A percentile compares a stretch with the other conserved stretches of the same genome.
Conservation (phyloP, 2,329 filamentous ascomycete genomes). For the Talaromyces islandicus region DNA sequence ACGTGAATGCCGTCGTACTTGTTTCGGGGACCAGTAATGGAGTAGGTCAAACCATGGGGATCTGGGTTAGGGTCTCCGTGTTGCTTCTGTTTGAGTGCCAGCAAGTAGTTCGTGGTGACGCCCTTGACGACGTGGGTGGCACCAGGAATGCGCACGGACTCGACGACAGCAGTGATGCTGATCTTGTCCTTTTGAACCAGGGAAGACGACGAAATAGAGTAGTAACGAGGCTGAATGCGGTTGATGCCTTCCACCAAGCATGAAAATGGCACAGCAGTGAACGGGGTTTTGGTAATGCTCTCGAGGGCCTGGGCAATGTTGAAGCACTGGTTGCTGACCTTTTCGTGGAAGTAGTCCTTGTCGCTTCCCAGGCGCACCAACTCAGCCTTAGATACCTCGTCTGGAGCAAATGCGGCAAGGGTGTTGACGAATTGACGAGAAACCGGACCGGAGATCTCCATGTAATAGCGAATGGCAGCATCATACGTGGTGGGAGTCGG, state of each 20-base stretch:
- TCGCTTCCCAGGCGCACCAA: conserved; percentile 84
- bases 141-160: conserved; percentile 71
- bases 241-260: conserved; percentile 87
- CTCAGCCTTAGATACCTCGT: conserved; percentile 76
- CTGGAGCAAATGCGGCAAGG: conserved; percentile 82
- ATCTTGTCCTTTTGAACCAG: conserved; percentile 91
- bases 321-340: conserved; percentile 72
- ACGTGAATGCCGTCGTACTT: conserved; percentile 96
- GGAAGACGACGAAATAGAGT: conserved; percentile 97
- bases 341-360: conserved; percentile 90
- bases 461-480: conserved; percentile 85
- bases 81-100: conserved; percentile 95
- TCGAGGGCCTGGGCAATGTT: conserved; percentile 86
- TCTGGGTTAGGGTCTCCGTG: conserved; percentile 76
- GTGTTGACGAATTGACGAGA: conserved; percentile 92
- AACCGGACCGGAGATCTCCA: conserved; percentile 91
- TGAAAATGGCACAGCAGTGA: conserved; percentile 85
- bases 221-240: conserved; percentile 96
- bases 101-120: conserved; percentile 92
- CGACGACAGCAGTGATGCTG: conserved; percentile 90
- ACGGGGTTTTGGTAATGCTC: conserved; percentile 66
- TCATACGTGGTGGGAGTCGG: conserved; percentile 96
- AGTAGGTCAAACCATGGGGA: conserved; percentile 77
- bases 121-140: conserved; percentile 78
- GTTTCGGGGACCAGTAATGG: conserved; percentile 83